Conservation (phyloP, 345 rosid genomes). For the Erodium maritimum region DNA sequence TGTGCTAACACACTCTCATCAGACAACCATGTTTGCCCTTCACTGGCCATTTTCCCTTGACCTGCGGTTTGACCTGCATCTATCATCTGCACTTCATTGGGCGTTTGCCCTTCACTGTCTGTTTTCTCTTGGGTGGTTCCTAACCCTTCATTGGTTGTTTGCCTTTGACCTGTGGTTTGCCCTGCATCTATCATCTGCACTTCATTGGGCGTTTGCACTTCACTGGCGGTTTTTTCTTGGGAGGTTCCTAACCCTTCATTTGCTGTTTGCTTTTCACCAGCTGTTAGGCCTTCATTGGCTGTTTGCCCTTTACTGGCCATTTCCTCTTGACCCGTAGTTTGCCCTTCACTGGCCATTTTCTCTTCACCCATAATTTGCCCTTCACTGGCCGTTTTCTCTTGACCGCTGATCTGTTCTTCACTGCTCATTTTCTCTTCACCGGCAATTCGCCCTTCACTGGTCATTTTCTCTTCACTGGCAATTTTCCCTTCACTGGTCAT, state of each 20-base stretch:
- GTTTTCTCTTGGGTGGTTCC: neutral
- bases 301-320: no score
- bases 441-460: no score
- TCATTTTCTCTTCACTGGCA: no score
- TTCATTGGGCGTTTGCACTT: neutral
- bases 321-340: slow-evolving; percentile 11
- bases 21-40: slow-evolving; percentile 68
- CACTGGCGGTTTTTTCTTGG: no score
- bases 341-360: neutral
- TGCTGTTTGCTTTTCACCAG: neutral
- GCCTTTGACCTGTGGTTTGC: neutral
- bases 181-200: neutral
- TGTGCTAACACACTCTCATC: slow-evolving; percentile 64
- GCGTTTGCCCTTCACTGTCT: neutral
- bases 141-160: neutral
- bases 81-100: neutral
- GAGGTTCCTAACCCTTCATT: neutral
- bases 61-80: neutral
- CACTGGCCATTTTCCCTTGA: slow-evolving; percentile 32
- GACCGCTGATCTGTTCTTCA: no score
- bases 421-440: no score
- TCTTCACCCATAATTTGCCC: no score
- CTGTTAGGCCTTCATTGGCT: neutral
- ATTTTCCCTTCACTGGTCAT: no score
- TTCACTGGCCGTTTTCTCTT: no score